A percentile compares a stretch with the other conserved stretches of the same genome.
Evolutionary conservation across 768 basidiomycete species (phyloP).

Genomic region (Tricholomella constricta): DNA sequence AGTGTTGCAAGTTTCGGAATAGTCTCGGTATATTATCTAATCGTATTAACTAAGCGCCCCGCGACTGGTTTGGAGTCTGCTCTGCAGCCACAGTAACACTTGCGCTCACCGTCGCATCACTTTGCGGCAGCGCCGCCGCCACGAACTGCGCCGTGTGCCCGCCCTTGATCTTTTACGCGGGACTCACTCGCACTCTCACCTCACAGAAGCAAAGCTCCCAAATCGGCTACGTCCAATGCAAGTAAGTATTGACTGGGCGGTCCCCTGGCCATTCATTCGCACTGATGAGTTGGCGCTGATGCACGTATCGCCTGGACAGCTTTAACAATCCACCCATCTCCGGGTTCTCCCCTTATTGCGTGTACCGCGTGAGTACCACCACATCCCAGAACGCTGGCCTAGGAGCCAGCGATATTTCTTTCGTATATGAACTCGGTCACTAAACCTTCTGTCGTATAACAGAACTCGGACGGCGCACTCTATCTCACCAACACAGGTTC

Average conservation of each 20-base stretch:
- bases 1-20: background rate
- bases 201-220: slow-evolving; percentile 2
- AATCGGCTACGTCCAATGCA: slow-evolving; percentile 8
- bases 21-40: too few relatives aligned
- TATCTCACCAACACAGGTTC: slow-evolving; percentile 14
- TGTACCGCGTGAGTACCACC: slow-evolving; percentile 8
- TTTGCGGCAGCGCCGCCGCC: slow-evolving; percentile 3
- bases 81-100: background rate
- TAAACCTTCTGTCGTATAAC: too few relatives aligned
- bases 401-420: too few relatives aligned
- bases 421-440: too few relatives aligned
- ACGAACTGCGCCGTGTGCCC: slow-evolving; percentile 15
- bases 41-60: too few relatives aligned
- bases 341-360: slow-evolving; percentile 4
- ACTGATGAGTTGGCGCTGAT: background rate
- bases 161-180: slow-evolving; percentile 7
- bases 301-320: background rate
- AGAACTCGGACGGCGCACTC: slow-evolving; percentile 11
- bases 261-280: background rate
- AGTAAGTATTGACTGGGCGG: too few relatives aligned
- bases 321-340: slow-evolving; percentile 8
- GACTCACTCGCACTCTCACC: slow-evolving; percentile 12
- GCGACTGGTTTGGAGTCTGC: background rate
- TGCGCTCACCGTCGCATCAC: background rate
- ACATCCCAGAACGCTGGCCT: too few relatives aligned